These are phyloP conservation scores for Delitschia confertaspora DNA, from an alignment of 495 filamentous ascomycete genomes.

Conservation along the genomic window DNA sequence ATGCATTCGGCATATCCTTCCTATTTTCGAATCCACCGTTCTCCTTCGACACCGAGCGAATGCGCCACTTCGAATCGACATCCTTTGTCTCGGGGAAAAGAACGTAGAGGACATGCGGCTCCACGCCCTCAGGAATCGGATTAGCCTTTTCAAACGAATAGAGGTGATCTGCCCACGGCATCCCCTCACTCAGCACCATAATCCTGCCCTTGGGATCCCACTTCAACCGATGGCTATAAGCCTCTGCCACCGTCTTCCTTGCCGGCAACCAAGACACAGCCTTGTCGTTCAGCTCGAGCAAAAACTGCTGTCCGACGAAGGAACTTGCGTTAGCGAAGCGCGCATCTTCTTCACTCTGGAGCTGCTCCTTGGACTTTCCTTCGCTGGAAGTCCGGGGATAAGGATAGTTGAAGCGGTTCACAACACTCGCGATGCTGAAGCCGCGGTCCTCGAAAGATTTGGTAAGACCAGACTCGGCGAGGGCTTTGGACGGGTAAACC, in stretches of 20 bases:
- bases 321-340: constrained; percentile 65
- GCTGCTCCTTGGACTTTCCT: constrained; percentile 40
- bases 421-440: constrained; percentile 73
- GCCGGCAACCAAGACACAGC: constrained; percentile 78
- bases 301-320: constrained; percentile 81
- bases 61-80: constrained; percentile 73
- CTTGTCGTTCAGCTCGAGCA: constrained; percentile 64
- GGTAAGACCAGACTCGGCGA: constrained; percentile 56
- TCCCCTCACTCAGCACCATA: constrained; percentile 61
- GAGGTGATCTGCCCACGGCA: constrained; percentile 94
- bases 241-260: constrained; percentile 60
- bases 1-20: constrained; percentile 79
- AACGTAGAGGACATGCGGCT: constrained; percentile 66
- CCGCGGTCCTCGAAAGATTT: constrained; percentile 74
- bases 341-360: constrained; percentile 69
- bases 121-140: constrained; percentile 38
- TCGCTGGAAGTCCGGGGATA: constrained; percentile 34
- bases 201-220: constrained; percentile 68
- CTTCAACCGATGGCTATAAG: constrained; percentile 55
- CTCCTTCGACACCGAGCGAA: constrained; percentile 74
- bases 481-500: constrained; percentile 56
- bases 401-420: constrained; percentile 70
- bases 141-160: constrained; percentile 68
- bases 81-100: constrained; percentile 74
- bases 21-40: constrained; percentile 82